Conservation (phyloP, 129 eudicot species). For the Flaveria sonorensis region DNA sequence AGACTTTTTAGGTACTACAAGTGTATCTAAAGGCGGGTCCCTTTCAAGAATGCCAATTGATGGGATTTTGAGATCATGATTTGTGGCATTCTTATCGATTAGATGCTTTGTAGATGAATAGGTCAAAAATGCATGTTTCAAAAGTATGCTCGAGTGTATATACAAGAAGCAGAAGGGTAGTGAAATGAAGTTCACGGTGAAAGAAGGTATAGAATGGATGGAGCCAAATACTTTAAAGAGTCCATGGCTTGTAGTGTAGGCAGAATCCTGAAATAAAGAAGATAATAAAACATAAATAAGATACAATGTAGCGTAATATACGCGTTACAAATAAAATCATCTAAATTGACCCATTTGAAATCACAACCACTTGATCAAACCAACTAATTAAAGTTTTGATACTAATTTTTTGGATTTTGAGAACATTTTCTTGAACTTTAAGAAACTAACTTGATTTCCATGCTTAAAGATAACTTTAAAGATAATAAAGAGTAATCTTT, state of each 20-base stretch:
- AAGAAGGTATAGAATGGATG: constrained; percentile 45
- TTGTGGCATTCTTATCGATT: constrained; percentile 3
- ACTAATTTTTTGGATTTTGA: neutral
- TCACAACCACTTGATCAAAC: neutral
- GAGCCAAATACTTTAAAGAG: constrained; percentile 51
- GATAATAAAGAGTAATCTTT: neutral
- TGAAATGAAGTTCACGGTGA: constrained; percentile 53
- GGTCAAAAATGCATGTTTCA: constrained; percentile 35
- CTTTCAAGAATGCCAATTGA: neutral
- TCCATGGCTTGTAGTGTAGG: constrained; percentile 30
- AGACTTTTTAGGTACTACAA: constrained; percentile 12
- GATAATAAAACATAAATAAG: neutral
- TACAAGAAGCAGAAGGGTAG: constrained; percentile 58
- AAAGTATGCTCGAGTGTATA: constrained; percentile 49
- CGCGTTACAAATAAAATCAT: neutral
- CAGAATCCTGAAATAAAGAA: constrained; percentile 41
- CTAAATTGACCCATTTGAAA: neutral
- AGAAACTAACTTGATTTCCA: too few species aligned
- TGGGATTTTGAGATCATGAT: constrained; percentile 15
- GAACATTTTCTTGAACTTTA: neutral
- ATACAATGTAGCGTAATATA: neutral
- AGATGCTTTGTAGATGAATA: constrained; percentile 6
- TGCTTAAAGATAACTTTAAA: neutral
- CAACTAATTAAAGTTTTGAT: neutral
- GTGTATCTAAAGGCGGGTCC: neutral